These are phyloP conservation scores for Solanum corneliomulleri DNA, from an alignment of 257 asterid species.

Conservation along the genomic window DNA sequence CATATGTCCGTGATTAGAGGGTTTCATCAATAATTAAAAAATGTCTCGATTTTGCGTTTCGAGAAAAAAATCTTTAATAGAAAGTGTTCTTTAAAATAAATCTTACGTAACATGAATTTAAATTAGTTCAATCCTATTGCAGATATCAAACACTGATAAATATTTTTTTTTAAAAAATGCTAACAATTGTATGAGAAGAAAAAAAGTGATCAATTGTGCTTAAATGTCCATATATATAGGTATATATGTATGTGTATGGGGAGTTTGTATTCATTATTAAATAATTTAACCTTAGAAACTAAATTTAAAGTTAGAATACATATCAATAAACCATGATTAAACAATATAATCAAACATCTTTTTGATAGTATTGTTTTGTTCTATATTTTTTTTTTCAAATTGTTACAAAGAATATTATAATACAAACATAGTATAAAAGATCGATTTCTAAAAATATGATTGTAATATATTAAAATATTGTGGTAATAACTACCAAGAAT, in stretches of 20 bases:
- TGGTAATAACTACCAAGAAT: neutral
- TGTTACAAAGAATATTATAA: neutral
- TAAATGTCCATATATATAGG: neutral
- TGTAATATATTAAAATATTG: neutral
- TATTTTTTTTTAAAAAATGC: rapidly evolving
- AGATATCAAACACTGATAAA: neutral
- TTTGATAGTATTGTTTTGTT: neutral
- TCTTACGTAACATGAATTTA: neutral
- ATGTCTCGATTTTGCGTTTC: neutral
- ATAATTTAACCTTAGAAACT: neutral
- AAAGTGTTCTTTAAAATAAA: rapidly evolving
- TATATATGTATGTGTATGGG: neutral
- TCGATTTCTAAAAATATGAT: neutral
- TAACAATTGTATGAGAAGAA: neutral
- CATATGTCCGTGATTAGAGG: neutral
- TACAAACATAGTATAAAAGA: neutral
- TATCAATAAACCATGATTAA: neutral
- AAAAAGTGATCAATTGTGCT: neutral
- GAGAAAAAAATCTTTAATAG: rapidly evolving
- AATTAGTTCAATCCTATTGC: neutral
- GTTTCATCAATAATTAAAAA: neutral
- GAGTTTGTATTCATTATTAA: neutral
- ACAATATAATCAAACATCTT: neutral
- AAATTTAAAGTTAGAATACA: neutral
- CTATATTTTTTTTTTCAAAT: neutral